phyloP scores from a whole-genome alignment of 2,329 filamentous ascomycete genomes.

The Myriosclerotinia scirpicola region DNA sequence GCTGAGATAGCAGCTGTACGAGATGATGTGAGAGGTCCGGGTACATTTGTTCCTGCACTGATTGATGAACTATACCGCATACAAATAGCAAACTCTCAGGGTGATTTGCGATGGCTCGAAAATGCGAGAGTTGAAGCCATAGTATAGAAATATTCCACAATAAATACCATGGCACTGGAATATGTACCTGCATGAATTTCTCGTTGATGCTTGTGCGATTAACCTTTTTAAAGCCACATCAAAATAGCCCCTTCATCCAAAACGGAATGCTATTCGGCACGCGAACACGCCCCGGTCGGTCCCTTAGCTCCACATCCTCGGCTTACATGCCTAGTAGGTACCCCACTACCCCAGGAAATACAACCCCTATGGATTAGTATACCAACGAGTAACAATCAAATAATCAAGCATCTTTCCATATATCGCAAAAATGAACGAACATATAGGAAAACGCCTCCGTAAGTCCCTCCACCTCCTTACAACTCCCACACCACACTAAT shows the following conservation, averaged over 20 bases:
- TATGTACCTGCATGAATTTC: background rate
- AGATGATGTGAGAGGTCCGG: constrained; percentile 71
- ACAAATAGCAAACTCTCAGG: constrained; percentile 49
- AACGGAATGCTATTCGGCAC: background rate
- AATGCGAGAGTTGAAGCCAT: constrained; percentile 51
- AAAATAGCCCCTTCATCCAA: constrained; percentile 1
- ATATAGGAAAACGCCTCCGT: constrained; percentile 19
- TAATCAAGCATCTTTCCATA: background rate
- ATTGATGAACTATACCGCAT: constrained; percentile 66
- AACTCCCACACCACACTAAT: background rate
- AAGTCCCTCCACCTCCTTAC: background rate
- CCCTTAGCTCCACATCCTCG: constrained; percentile 15
- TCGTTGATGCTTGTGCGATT: background rate
- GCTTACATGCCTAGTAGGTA: no score
- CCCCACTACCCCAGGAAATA: constrained; percentile 21
- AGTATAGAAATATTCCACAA: background rate
- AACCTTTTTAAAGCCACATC: background rate
- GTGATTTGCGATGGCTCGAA: constrained; percentile 53
- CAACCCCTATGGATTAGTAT: background rate
- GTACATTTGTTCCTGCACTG: constrained; percentile 82
- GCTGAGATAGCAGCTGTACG: constrained; percentile 63
- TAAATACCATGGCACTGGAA: background rate
- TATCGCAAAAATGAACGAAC: constrained; percentile 8
- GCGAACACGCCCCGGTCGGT: background rate
- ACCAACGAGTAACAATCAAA: background rate